Percentiles rank a stretch among this genome's conserved stretches.
Conservation (phyloP, 1,139 yeast species). For the Kodamaea anthophila region DNA sequence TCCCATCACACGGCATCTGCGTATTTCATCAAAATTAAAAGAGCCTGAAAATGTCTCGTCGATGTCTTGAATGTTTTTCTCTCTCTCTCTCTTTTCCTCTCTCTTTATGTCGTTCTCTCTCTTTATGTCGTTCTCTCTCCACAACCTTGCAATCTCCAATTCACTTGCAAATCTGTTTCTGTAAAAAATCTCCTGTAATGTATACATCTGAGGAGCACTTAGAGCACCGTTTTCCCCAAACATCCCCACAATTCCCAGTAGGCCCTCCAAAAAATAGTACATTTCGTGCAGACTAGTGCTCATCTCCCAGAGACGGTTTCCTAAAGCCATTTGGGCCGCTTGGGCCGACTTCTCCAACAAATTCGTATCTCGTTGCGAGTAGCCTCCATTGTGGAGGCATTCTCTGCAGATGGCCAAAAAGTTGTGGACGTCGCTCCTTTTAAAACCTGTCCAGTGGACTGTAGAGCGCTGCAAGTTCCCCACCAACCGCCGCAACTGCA, state of each 20-base stretch:
- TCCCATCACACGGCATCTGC: slow-evolving; percentile 41
- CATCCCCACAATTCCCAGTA: slow-evolving; percentile 42
- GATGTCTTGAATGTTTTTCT: background rate
- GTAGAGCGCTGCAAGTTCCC: slow-evolving; percentile 61
- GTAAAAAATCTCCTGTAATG: slow-evolving; percentile 48
- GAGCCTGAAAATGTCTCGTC: background rate
- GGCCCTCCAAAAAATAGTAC: slow-evolving; percentile 44
- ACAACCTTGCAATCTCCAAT: slow-evolving; percentile 48
- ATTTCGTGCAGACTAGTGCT: slow-evolving; percentile 56
- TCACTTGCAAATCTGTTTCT: slow-evolving; percentile 43
- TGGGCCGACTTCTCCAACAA: slow-evolving; percentile 38
- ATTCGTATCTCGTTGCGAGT: slow-evolving; percentile 29
- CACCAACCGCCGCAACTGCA: slow-evolving; percentile 49
- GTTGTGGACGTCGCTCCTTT: slow-evolving; percentile 48
- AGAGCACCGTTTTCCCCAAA: too few relatives aligned
- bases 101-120: slow-evolving; percentile 18
- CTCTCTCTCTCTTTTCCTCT: background rate
- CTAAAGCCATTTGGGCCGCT: slow-evolving; percentile 43
- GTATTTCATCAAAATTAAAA: slow-evolving; percentile 17
- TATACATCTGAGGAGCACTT: slow-evolving; percentile 55
- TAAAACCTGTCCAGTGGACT: slow-evolving; percentile 71
- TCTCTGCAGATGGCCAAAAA: slow-evolving; percentile 43
- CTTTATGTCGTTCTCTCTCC: slow-evolving; percentile 31
- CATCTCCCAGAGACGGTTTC: slow-evolving; percentile 50
- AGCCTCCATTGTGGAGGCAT: slow-evolving; percentile 34